These are phyloP conservation scores for Colletotrichum spinosum DNA, from an alignment of 2,329 filamentous ascomycete genomes.

Conservation along the genomic window DNA sequence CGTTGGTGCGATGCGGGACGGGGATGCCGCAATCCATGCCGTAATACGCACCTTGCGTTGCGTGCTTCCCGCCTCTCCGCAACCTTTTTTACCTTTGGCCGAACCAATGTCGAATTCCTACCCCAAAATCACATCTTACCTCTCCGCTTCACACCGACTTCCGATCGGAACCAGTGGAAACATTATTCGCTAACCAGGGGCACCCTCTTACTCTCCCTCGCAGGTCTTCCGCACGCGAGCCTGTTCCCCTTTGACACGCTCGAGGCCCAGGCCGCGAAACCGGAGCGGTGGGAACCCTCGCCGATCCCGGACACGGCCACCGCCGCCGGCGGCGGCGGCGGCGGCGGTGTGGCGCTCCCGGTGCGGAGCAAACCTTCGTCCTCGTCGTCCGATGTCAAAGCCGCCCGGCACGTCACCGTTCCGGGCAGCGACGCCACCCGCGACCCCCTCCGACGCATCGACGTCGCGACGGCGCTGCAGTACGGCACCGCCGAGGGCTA, in stretches of 20 bases:
- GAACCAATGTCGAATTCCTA: too few relatives aligned
- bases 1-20: background rate
- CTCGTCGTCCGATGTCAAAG: conserved; percentile 31
- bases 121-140: too few relatives aligned
- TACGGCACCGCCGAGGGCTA: conserved; percentile 89
- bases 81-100: too few relatives aligned
- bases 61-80: conserved; percentile 16
- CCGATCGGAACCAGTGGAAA: background rate
- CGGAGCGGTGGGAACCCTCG: conserved; percentile 79
- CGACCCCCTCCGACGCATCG: conserved; percentile 77
- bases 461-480: conserved; percentile 84
- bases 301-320: conserved; percentile 56
- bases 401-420: conserved; percentile 70
- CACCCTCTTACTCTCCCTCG: background rate
- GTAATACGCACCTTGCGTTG: conserved; percentile 30
- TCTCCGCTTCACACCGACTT: too few relatives aligned
- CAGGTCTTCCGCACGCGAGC: conserved; percentile 82
- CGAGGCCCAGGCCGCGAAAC: conserved; percentile 81
- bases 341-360: conserved; percentile 45
- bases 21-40: conserved; percentile 34
- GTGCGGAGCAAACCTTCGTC: conserved; percentile 3
- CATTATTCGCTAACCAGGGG: conserved; percentile 18
- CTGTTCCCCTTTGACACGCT: conserved; percentile 94
- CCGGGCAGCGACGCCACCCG: conserved; percentile 69
- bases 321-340: conserved; percentile 50